phyloP scores from a whole-genome alignment of 768 basidiomycete genomes.

The Tricholoma matsutake region DNA sequence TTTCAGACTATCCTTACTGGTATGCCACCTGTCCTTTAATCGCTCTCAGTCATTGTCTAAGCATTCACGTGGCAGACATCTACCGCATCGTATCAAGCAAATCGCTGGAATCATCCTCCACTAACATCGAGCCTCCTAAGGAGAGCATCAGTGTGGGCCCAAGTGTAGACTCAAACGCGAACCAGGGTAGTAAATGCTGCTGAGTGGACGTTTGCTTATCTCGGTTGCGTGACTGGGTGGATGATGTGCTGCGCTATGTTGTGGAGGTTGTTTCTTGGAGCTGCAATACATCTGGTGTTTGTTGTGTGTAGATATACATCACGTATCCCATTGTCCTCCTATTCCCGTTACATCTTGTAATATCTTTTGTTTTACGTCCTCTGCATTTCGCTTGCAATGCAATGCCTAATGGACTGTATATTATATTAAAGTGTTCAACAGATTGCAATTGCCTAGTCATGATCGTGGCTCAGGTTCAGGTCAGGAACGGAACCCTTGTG shows the following conservation, averaged over 20 bases:
- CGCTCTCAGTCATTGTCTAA: background rate
- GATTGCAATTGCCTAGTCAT: no score
- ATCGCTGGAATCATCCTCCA: conserved; percentile 81
- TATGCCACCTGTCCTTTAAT: conserved; percentile 30
- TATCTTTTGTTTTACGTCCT: conserved; percentile 14
- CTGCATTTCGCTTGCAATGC: conserved; percentile 10
- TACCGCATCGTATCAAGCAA: conserved; percentile 97
- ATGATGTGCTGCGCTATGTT: conserved; percentile 3
- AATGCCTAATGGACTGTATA: background rate
- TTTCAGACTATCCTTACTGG: conserved; percentile 97
- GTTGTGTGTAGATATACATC: conserved; percentile 13
- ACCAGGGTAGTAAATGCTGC: conserved; percentile 64
- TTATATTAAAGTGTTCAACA: background rate
- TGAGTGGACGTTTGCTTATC: conserved; percentile 22
- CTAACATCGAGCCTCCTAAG: conserved; percentile 75
- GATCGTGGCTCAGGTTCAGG: background rate
- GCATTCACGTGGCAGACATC: conserved; percentile 60
- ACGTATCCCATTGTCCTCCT: conserved; percentile 13
- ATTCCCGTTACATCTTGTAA: conserved; percentile 20
- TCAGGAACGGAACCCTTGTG: background rate
- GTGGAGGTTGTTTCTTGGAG: conserved; percentile 12
- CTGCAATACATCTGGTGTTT: conserved; percentile 20
- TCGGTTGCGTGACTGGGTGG: background rate
- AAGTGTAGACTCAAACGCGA: conserved; percentile 60
- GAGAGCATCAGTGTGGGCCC: conserved; percentile 84